Percentiles rank a stretch among this genome's conserved stretches.
Conservation (phyloP, 1,284 basidiomycete species). For the Moesziomyces globuligerus region DNA sequence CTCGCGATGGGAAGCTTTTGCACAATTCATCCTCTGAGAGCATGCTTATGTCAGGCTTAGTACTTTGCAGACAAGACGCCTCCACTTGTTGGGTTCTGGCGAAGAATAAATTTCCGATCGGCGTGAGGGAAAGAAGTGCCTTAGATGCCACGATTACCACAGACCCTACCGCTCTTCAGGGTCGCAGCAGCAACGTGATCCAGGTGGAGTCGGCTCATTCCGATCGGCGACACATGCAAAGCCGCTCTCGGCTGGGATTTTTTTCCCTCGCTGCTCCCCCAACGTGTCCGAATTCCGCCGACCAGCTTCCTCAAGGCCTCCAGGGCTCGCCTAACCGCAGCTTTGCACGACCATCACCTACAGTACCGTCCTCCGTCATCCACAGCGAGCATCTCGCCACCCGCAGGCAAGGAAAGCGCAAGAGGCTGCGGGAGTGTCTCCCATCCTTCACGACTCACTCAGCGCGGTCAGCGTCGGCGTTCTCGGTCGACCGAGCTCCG, state of each 20-base stretch:
- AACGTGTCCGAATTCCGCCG: not conserved
- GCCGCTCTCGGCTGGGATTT: too few species aligned
- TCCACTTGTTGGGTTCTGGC: not conserved
- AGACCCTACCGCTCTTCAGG: too few species aligned
- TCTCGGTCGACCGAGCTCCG: too few species aligned
- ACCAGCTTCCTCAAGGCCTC: too few species aligned
- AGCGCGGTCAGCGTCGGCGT: not conserved
- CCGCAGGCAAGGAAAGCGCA: too few species aligned
- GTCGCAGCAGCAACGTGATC: not conserved
- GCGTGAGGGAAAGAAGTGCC: conserved; percentile 6
- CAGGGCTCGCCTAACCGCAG: too few species aligned
- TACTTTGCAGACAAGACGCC: not conserved
- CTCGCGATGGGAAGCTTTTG: not conserved
- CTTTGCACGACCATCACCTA: not conserved
- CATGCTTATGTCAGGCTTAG: conserved; percentile 14
- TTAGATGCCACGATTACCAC: too few species aligned
- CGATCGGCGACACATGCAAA: not conserved
- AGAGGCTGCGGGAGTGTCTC: not conserved
- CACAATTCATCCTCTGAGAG: not conserved
- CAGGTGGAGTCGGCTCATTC: not conserved
- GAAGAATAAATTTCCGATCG: conserved; percentile 12
- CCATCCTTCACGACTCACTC: not conserved
- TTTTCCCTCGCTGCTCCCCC: too few species aligned
- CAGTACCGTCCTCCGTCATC: not conserved
- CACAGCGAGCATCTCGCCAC: too few species aligned